A percentile compares a stretch with the other conserved stretches of the same genome.
Evolutionary conservation across 768 basidiomycete genomes (phyloP).

Genomic region (Chlorophyllum brunneum): DNA sequence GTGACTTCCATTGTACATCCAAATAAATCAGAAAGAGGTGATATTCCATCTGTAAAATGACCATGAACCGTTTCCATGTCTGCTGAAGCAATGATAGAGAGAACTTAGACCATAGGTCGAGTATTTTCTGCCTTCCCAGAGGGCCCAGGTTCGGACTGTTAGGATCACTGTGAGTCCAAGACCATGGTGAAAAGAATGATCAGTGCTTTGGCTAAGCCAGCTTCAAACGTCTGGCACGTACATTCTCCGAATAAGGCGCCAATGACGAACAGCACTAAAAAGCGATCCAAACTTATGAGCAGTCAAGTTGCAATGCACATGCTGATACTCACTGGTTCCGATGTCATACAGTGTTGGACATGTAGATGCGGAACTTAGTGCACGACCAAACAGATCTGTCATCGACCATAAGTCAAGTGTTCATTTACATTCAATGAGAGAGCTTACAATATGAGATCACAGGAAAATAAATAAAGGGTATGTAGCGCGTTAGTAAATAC

Average conservation of each 20-base stretch:
- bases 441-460: not conserved
- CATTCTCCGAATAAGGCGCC: not conserved
- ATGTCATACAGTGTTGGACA: not conserved
- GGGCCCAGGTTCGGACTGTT: not conserved
- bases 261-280: not conserved
- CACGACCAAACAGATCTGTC: not conserved
- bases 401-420: not conserved
- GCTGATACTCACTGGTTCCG: not conserved
- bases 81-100: not conserved
- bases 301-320: not conserved
- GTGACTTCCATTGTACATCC: too few species aligned
- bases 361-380: not conserved
- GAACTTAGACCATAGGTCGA: not conserved
- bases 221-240: not conserved
- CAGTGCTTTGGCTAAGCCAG: too few species aligned
- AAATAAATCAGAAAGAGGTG: not conserved
- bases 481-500: not conserved
- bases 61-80: not conserved
- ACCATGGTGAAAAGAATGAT: not conserved
- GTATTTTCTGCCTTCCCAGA: not conserved
- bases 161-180: not conserved
- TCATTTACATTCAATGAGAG: not conserved
- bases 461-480: not conserved
- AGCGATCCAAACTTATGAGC: not conserved
- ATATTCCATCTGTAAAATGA: not conserved